Base-by-base conservation (phyloP, 768 basidiomycete genomes). In the Mycena kentingensis region DNA sequence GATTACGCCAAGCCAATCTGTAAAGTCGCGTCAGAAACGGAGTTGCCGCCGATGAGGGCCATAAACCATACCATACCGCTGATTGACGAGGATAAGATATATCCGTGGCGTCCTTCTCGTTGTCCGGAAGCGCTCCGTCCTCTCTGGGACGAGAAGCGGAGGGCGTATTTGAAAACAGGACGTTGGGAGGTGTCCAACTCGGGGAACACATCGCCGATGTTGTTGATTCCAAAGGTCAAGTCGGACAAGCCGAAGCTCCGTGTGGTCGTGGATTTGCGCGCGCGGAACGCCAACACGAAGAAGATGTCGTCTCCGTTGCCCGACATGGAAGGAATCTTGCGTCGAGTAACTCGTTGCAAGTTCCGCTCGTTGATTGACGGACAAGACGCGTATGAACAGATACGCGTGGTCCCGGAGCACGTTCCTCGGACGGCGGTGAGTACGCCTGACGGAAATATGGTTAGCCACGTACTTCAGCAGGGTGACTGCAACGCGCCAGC, bases 311-410 rank as follows among this genome's bases (percentile, higher is more conserved):
- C n/a, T n/a, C n/a, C n/a, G n/a, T n/a, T n/a, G n/a, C n/a, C n/a
- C n/a, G n/a, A n/a, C n/a, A n/a, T n/a, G n/a, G n/a, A n/a, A n/a
- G n/a, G n/a, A n/a, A n/a, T n/a, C n/a, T n/a, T n/a, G n/a, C n/a
- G n/a, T n/a, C n/a, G n/a, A 38, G n/a, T 3, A 18, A 13, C n/a
- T n/a, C n/a, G n/a, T n/a, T n/a, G n/a, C n/a, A n/a, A n/a, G n/a
- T 49, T 7, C 22, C 37, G 37, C 5, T 49, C 48, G 47, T 29
- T 49, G n/a, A 49, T 39, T n/a, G 73, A 79, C 52, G 52, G 67
- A 19, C 65, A 68, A 26, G 64, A 70, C 45, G 73, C 76, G 0
- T 79, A 74, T 59, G 70, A 79, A 52, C 76, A 79, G 42, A 70
- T 72, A 1, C 37, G 63, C 21, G 38, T 48, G 15, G 35, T 36